These are phyloP conservation scores for Ceratocystis alfenasii DNA, from an alignment of 2,329 filamentous ascomycete genomes.

Conservation along the genomic window DNA sequence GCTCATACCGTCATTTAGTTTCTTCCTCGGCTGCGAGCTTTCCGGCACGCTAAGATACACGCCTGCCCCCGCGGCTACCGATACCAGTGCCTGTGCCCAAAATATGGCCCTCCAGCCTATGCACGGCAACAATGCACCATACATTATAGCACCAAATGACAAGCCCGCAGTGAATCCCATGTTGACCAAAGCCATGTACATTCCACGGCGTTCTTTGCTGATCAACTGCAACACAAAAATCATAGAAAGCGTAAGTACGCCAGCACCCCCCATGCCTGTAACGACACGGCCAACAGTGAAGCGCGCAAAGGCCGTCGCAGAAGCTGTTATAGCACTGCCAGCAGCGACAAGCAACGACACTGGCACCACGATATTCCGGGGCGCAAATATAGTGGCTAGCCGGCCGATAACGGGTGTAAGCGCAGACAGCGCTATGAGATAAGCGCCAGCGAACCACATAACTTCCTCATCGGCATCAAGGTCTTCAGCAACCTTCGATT, in stretches of 20 bases:
- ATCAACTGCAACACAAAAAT: constrained; percentile 68
- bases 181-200: constrained; percentile 65
- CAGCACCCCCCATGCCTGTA: constrained; percentile 57
- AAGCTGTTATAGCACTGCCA: constrained; percentile 54
- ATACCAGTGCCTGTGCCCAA: constrained; percentile 55
- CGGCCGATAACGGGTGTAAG: constrained; percentile 60
- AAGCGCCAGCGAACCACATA: constrained; percentile 72
- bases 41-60: constrained; percentile 55
- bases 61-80: constrained; percentile 47
- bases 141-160: constrained; percentile 58
- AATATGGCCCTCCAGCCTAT: constrained; percentile 53
- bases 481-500: constrained; percentile 63
- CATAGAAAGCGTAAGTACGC: constrained; percentile 59
- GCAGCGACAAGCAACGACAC: constrained; percentile 46
- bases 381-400: constrained; percentile 61
- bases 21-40: constrained; percentile 2
- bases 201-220: constrained; percentile 52
- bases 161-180: constrained; percentile 60
- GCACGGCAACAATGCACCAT: constrained; percentile 48
- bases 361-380: constrained; percentile 51
- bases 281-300: constrained; percentile 61
- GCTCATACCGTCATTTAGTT: neutral
- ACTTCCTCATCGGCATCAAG: constrained; percentile 60
- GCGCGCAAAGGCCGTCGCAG: constrained; percentile 43
- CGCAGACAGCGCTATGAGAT: constrained; percentile 50